Conservation (phyloP, 164 flowering plant genomes). For the Akebia trifoliata region DNA sequence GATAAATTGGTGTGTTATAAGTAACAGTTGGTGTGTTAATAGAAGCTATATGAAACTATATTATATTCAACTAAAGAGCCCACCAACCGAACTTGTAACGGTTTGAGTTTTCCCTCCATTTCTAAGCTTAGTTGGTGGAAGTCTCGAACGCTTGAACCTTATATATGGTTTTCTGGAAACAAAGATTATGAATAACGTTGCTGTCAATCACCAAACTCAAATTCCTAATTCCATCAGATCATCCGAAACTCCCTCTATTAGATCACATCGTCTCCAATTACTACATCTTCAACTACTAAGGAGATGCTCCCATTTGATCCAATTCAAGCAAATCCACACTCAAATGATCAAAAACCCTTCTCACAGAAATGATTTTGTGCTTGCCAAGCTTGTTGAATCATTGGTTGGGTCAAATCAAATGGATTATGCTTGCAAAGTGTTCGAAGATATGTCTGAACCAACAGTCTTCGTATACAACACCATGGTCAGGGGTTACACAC, state of each 20-base stretch:
- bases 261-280: constrained; percentile 7
- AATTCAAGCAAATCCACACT: constrained; percentile 21
- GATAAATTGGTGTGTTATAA: too few species aligned
- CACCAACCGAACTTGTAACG: too few species aligned
- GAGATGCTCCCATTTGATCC: constrained; percentile 17
- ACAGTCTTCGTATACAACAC: constrained; percentile 21
- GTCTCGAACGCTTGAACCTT: too few species aligned
- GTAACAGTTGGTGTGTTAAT: too few species aligned
- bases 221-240: constrained; percentile 8
- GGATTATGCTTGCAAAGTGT: constrained; percentile 17
- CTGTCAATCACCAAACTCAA: constrained; percentile 3
- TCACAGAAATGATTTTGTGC: constrained; percentile 12
- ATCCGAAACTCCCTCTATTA: background rate
- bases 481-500: constrained; percentile 18
- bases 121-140: too few species aligned
- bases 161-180: too few species aligned
- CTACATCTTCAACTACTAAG: constrained; percentile 12
- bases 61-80: too few species aligned
- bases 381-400: constrained; percentile 16
- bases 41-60: too few species aligned
- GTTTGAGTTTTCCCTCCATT: too few species aligned
- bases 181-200: constrained; percentile 1
- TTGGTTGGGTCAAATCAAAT: constrained; percentile 11
- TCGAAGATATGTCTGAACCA: constrained; percentile 16
- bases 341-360: constrained; percentile 19